These are phyloP conservation scores for Rhizophagus sp. DNA, from an alignment of 192 early-diverging fungal genomes.

Conservation along the genomic window DNA sequence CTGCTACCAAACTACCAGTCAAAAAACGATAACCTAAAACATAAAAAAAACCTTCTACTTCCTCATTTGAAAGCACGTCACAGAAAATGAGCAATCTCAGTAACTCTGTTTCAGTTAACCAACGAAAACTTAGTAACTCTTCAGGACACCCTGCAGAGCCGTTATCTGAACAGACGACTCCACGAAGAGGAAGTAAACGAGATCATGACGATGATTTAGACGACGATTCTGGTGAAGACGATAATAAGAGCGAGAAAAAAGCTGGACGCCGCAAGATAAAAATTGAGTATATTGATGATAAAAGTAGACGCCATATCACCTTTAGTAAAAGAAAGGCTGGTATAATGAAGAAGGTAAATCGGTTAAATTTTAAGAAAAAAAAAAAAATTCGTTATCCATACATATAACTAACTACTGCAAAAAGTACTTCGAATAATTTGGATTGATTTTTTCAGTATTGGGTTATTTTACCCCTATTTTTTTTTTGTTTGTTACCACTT, in stretches of 20 bases:
- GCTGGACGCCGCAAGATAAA: constrained; percentile 92
- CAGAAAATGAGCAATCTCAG: constrained; percentile 3
- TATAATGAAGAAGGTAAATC: constrained; percentile 89
- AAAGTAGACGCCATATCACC: constrained; percentile 90
- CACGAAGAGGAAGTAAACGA: constrained; percentile 31
- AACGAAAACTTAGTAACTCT: constrained; percentile 27
- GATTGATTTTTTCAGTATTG: background rate
- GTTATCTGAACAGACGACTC: constrained; percentile 16
- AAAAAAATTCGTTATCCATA: background rate
- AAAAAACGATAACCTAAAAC: background rate
- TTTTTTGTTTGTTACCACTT: background rate
- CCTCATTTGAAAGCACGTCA: constrained; percentile 14
- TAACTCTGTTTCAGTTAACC: background rate
- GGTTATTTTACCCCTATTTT: background rate
- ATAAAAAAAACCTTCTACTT: background rate
- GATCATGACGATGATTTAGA: constrained; percentile 53
- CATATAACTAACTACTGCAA: background rate
- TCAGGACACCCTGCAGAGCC: background rate
- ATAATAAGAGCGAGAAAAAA: constrained; percentile 51
- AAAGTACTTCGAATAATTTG: background rate
- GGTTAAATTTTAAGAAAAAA: too few relatives aligned
- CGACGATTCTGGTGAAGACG: constrained; percentile 67
- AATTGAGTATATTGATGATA: constrained; percentile 95
- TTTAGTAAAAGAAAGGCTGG: constrained; percentile 95
- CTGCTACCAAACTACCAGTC: constrained; percentile 16